phyloP scores from a whole-genome alignment of 441 rosid species.

The Gossypium davidsonii region DNA sequence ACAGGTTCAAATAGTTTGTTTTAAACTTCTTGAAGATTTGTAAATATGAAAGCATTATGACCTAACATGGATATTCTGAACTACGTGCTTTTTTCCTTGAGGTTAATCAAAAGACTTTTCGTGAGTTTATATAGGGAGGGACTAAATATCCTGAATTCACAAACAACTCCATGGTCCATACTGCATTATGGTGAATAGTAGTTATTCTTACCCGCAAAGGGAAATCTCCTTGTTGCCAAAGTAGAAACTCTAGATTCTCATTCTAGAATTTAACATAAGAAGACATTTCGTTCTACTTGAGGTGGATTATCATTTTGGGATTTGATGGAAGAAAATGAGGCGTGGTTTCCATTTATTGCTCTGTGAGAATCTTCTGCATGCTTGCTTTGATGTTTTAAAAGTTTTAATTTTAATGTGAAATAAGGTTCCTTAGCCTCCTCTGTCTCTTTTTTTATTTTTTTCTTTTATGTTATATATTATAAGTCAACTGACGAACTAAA shows the following conservation, averaged over 20 bases:
- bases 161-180: no score
- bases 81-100: neutral
- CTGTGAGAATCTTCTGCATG: slow-evolving; percentile 1
- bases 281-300: neutral
- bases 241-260: neutral
- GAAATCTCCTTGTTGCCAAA: neutral
- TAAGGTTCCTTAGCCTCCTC: neutral
- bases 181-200: no score
- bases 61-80: neutral
- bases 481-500: neutral
- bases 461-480: neutral
- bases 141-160: no score
- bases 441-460: no score
- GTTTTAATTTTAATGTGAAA: neutral
- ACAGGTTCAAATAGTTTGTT: neutral
- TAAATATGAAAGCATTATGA: slow-evolving; percentile 1
- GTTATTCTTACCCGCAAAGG: neutral
- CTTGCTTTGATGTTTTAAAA: neutral
- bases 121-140: no score
- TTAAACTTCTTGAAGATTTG: neutral
- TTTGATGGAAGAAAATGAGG: neutral
- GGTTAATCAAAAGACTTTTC: neutral
- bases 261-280: neutral
- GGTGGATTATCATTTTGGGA: neutral
- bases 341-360: neutral